Evolutionary conservation across 352 stramenopile species (phyloP).

Genomic region (Plasmopara muralis): DNA sequence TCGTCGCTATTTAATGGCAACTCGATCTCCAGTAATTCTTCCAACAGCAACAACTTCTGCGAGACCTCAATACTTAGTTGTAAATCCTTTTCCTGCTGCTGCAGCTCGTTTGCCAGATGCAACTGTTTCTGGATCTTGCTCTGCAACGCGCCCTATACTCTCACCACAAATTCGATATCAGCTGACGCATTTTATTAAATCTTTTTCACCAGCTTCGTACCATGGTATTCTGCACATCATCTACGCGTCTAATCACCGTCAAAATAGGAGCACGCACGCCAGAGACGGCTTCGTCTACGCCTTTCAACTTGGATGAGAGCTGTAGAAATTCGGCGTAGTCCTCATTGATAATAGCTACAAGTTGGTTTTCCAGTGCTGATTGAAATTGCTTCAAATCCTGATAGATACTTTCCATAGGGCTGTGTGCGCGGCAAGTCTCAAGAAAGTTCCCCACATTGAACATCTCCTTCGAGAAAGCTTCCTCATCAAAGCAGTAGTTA

Average conservation of each 20-base stretch:
- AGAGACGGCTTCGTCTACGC: constrained; percentile 78
- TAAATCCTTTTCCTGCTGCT: constrained; percentile 42
- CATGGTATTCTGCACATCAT: constrained; percentile 57
- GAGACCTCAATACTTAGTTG: constrained; percentile 64
- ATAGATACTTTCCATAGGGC: constrained; percentile 80
- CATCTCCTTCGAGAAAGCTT: constrained; percentile 65
- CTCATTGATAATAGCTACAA: constrained; percentile 86
- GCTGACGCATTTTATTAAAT: not conserved
- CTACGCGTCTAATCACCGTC: constrained; percentile 71
- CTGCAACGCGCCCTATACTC: constrained; percentile 36
- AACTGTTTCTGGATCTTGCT: constrained; percentile 48
- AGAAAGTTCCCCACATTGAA: constrained; percentile 69
- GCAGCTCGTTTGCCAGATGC: constrained; percentile 35
- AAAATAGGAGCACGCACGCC: constrained; percentile 67
- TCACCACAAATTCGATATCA: constrained; percentile 5
- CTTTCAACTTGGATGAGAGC: constrained; percentile 82
- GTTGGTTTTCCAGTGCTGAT: constrained; percentile 81
- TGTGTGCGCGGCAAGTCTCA: constrained; percentile 64
- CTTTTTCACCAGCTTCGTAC: constrained; percentile 4
- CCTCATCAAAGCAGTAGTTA: constrained; percentile 80
- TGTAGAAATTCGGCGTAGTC: constrained; percentile 88
- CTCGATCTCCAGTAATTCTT: constrained; percentile 68
- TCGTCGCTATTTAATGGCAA: constrained; percentile 27
- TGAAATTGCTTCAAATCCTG: constrained; percentile 81
- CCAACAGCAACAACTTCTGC: constrained; percentile 67